Base-by-base conservation (phyloP, 306 rosid genomes). In the Arachis stenosperma region DNA sequence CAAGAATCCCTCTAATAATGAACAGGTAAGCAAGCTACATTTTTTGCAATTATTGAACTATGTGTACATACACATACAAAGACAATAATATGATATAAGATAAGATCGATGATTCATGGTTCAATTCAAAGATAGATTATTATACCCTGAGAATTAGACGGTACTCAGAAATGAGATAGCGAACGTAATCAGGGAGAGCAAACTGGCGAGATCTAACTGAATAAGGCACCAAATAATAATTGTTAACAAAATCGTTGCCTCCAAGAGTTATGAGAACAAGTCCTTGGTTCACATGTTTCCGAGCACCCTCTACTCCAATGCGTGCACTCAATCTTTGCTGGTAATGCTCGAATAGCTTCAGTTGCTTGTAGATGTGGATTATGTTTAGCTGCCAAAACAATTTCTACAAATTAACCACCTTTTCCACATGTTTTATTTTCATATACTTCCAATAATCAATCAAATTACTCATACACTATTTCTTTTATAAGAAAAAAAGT, bases 131-230 rank as follows among this genome's bases (percentile, higher is more conserved):
- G 7, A 7, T 9, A 13, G 15, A 33, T 60, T 67, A 36, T 3
- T 51, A 14, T 87, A 89, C 97, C 92, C 0, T 52, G 0, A 91
- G 81, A 57, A 87, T 10, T 75, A 65, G 80, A 33, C 86, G 90
- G 48, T 92, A 92, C 81, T 92, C 96, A 0, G 94, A 89, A 15
- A 90, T 81, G 80, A 92, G 57, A 61, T 76, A 90, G 53, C 60
- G 82, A 4, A 92, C 96, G 44, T 88, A 92, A 63, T 92, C 86
- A 0, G 98, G 98, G 51, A 92, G 98, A 58, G 98, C 53, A 74
- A 68, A 92, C 17, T 92, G 96, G 61, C 92, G 96, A 81, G 98
- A 92, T 82, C 98, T 88, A n/a, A 92, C 84, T 13, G 98, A 92
- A 81, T 46, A 88, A 1, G 98, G 98, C 27, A 92, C 83, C 76